A percentile compares a stretch with the other conserved stretches of the same genome.
phyloP scores from a whole-genome alignment of 1,284 basidiomycete genomes.

The Phellinidium pouzarii region DNA sequence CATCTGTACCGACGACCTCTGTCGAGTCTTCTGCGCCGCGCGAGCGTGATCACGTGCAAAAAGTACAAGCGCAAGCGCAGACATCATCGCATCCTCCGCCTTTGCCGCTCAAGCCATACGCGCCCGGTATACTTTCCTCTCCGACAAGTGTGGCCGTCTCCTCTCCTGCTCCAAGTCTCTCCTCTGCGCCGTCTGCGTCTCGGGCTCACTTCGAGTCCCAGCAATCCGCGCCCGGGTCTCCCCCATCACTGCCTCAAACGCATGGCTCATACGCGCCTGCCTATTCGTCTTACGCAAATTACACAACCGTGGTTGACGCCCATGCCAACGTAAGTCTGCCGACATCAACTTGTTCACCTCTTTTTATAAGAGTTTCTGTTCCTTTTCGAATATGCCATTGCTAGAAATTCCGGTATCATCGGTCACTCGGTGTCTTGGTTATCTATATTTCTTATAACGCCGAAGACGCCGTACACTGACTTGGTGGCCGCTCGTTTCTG shows the following conservation, averaged over 20 bases:
- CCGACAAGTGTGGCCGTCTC: slow-evolving; percentile 2
- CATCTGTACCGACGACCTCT: slow-evolving; percentile 7
- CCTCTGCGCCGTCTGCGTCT: slow-evolving; percentile 2
- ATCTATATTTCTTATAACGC: not conserved
- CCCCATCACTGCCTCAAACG: slow-evolving; percentile 14
- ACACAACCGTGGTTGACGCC: slow-evolving; percentile 5
- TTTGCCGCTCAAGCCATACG: slow-evolving; percentile 15
- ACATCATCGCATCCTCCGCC: slow-evolving; percentile 8
- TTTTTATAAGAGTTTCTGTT: not conserved
- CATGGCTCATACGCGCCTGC: not conserved
- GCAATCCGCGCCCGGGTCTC: not conserved
- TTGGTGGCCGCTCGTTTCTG: not conserved
- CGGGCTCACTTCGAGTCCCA: not conserved
- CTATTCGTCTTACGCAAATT: not conserved
- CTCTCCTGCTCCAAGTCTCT: not conserved
- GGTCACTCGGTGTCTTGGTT: slow-evolving; percentile 11
- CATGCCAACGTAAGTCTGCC: slow-evolving; percentile 8
- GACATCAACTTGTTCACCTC: not conserved
- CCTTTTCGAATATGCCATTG: not conserved
- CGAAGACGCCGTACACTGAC: slow-evolving; percentile 2
- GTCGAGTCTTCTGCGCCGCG: slow-evolving; percentile 1
- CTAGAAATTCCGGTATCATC: slow-evolving; percentile 5
- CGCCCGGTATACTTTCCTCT: not conserved
- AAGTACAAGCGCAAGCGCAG: not conserved
- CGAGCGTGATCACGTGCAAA: slow-evolving; percentile 15